Evolutionary conservation across 2,329 filamentous ascomycete genomes (phyloP).

Genomic region (Sclerotinia sclerotiorum): DNA sequence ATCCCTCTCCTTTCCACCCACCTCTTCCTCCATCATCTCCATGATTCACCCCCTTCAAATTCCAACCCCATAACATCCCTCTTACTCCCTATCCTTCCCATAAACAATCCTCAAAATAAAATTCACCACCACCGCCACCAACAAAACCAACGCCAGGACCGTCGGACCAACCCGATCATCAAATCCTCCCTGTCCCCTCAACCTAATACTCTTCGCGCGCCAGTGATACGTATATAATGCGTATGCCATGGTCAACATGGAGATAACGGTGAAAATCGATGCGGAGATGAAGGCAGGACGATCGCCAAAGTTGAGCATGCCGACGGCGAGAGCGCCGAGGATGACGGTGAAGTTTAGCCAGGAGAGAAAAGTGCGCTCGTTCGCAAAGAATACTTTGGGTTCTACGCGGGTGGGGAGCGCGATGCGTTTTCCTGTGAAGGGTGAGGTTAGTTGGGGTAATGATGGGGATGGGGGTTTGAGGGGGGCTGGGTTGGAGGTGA

Average conservation of each 20-base stretch:
- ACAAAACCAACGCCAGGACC: constrained; percentile 78
- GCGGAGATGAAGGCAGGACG: constrained; percentile 90
- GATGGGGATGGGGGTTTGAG: background rate
- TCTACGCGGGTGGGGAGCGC: constrained; percentile 96
- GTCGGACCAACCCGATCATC: constrained; percentile 95
- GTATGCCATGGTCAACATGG: constrained; percentile 94
- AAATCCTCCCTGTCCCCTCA: constrained; percentile 90
- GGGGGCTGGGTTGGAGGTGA: background rate
- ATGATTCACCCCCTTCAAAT: no score
- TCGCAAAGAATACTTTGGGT: constrained; percentile 99
- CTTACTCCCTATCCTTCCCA: constrained; percentile 20
- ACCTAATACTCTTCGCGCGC: constrained; percentile 88
- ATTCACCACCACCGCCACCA: constrained; percentile 92
- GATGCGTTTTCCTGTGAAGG: constrained; percentile 82
- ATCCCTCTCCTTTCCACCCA: background rate
- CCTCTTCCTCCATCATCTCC: background rate
- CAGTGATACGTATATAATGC: constrained; percentile 95
- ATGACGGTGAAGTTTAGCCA: constrained; percentile 99
- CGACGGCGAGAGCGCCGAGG: constrained; percentile 91
- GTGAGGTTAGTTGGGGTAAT: constrained; percentile 21
- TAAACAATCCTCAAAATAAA: constrained; percentile 77
- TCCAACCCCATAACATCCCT: background rate
- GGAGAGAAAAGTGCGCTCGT: constrained; percentile 97
- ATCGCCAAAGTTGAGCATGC: constrained; percentile 97
- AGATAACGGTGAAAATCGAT: constrained; percentile 89